Percentiles rank a stretch among this genome's conserved stretches.
phyloP scores from a whole-genome alignment of 176 grass and related monocot genomes.

The Triticum urartu region DNA sequence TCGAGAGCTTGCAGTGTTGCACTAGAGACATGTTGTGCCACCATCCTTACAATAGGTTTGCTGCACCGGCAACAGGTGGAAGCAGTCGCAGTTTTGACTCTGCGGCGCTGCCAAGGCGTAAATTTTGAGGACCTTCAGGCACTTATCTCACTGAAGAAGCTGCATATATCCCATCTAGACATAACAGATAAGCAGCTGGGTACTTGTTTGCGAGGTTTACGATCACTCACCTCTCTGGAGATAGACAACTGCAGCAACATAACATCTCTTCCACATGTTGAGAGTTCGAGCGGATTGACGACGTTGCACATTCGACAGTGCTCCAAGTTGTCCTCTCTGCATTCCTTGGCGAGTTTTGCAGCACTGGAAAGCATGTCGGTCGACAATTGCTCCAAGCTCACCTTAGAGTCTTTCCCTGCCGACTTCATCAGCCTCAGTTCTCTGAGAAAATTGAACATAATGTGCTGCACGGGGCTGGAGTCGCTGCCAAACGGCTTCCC shows the following conservation, averaged over 20 bases:
- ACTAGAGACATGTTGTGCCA: conserved; percentile 30
- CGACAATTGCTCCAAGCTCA: conserved; percentile 45
- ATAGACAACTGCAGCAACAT: conserved; percentile 40
- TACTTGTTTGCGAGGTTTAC: conserved; percentile 29
- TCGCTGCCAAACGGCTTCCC: conserved; percentile 43
- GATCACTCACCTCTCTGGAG: conserved; percentile 21
- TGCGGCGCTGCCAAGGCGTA: conserved; percentile 33
- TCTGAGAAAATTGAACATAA: conserved; percentile 52
- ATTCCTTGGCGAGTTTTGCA: conserved; percentile 25
- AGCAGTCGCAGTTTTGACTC: conserved; percentile 32
- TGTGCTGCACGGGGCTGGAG: conserved; percentile 39
- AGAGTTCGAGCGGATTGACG: conserved; percentile 20
- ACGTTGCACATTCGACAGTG: conserved; percentile 48
- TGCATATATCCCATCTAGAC: conserved; percentile 42
- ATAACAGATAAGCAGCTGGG: conserved; percentile 28
- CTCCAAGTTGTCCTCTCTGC: conserved; percentile 31
- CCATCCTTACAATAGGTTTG: conserved; percentile 41
- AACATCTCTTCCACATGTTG: conserved; percentile 41
- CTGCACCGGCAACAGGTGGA: conserved; percentile 32
- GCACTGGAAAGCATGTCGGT: conserved; percentile 37
- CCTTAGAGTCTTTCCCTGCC: conserved; percentile 44
- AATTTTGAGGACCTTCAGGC: conserved; percentile 28
- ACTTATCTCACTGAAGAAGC: conserved; percentile 33
- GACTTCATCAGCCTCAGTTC: conserved; percentile 32
- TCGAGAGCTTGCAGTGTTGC: conserved; percentile 24